phyloP scores from a whole-genome alignment of 2,329 filamentous ascomycete species.

The Sarocladium brachiariae region DNA sequence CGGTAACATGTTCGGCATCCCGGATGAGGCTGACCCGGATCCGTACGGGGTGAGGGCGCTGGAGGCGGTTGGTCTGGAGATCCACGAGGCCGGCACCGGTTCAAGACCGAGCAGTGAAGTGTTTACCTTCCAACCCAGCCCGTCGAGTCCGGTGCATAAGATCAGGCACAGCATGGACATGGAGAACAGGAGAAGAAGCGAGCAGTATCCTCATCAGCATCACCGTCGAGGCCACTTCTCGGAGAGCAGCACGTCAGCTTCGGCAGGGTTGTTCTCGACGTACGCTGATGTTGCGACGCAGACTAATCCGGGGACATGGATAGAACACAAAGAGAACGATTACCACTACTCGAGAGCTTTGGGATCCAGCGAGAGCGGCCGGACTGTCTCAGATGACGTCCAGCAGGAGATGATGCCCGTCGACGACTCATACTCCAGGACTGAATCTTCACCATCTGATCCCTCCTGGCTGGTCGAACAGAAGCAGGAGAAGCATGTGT shows the following conservation, averaged over 20 bases:
- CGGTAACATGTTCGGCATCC: conserved; percentile 28
- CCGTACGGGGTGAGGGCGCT: conserved; percentile 30
- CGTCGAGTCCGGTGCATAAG: conserved; percentile 13
- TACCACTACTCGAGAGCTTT: too few species aligned
- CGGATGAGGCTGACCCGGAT: conserved; percentile 29
- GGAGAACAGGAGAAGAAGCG: neutral
- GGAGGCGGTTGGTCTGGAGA: conserved; percentile 28
- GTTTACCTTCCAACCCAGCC: conserved; percentile 28
- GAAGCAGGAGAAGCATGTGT: neutral
- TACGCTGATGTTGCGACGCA: neutral
- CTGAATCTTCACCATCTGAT: too few species aligned
- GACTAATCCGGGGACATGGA: neutral
- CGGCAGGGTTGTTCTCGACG: too few species aligned
- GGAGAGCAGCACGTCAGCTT: too few species aligned
- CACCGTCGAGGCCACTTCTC: neutral
- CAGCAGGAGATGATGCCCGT: too few species aligned
- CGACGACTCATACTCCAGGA: neutral
- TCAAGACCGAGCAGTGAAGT: conserved; percentile 27
- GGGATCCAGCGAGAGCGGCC: too few species aligned
- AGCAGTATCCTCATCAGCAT: too few species aligned
- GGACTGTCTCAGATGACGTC: too few species aligned
- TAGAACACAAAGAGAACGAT: too few species aligned
- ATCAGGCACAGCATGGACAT: conserved; percentile 12
- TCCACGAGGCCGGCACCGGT: conserved; percentile 28
- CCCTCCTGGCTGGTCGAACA: too few species aligned